Evolutionary conservation across 768 basidiomycete species (phyloP).

Genomic region (Serendipita sp.): DNA sequence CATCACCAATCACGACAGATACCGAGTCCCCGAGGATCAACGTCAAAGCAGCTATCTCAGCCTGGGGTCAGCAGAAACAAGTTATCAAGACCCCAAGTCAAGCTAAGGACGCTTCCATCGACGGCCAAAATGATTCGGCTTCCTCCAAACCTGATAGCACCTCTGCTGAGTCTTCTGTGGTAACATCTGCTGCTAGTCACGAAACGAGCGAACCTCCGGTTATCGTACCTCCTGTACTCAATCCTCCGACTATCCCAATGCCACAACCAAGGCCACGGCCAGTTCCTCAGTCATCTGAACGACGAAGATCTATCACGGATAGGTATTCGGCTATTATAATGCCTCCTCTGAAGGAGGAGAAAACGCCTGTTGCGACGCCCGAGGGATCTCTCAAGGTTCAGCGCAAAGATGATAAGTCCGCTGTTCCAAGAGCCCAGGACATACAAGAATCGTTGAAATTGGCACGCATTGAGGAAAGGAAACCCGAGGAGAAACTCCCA

Average conservation of each 20-base stretch:
- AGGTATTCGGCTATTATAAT: constrained; percentile 45
- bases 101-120: background rate
- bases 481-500: background rate
- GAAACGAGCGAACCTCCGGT: background rate
- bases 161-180: background rate
- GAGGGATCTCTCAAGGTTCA: constrained; percentile 30
- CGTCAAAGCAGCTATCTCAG: background rate
- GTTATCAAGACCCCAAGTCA: background rate
- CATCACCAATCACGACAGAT: background rate
- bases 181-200: background rate
- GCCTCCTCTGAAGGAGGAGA: constrained; percentile 54
- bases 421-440: background rate
- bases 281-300: constrained; percentile 25
- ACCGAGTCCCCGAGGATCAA: background rate
- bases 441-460: background rate
- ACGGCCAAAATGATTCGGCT: background rate
- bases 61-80: background rate
- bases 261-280: constrained; percentile 6
- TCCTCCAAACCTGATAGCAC: background rate
- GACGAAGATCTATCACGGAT: constrained; percentile 50
- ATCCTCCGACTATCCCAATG: background rate
- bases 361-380: constrained; percentile 41
- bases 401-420: background rate
- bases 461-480: background rate
- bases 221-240: background rate